Conservation (phyloP, 1,284 basidiomycete genomes). For the Trichosporon sp. region DNA sequence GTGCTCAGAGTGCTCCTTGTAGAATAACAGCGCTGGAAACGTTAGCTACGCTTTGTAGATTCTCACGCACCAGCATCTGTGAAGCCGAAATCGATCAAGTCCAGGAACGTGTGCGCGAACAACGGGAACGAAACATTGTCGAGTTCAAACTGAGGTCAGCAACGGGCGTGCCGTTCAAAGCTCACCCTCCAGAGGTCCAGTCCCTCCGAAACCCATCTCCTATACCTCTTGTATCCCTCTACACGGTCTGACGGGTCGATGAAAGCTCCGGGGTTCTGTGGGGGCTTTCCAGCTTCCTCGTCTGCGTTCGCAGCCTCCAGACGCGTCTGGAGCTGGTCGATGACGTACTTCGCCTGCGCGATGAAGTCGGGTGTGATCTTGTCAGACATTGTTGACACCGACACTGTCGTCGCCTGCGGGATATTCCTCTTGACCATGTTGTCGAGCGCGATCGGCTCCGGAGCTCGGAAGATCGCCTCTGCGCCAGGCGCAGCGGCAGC, state of each 20-base stretch:
- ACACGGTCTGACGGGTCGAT: constrained; percentile 78
- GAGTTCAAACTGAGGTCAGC: constrained; percentile 70
- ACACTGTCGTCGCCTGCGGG: constrained; percentile 54
- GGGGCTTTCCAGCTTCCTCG: constrained; percentile 67
- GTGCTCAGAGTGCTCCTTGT: constrained; percentile 64
- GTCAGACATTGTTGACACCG: constrained; percentile 43
- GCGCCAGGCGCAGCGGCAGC: constrained; percentile 30
- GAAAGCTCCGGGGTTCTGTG: constrained; percentile 37
- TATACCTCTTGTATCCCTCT: constrained; percentile 67
- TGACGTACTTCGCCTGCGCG: constrained; percentile 47
- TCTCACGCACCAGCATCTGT: constrained; percentile 70
- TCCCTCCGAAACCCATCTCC: constrained; percentile 56
- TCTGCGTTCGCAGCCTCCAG: constrained; percentile 65
- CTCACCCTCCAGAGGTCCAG: constrained; percentile 89
- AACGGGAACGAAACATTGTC: constrained; percentile 88
- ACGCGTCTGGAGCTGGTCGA: constrained; percentile 47
- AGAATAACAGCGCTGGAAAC: constrained; percentile 73
- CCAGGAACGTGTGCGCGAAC: constrained; percentile 95
- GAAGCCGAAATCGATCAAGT: constrained; percentile 84
- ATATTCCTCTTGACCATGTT: constrained; percentile 46
- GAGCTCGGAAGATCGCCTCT: constrained; percentile 43
- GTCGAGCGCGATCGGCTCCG: constrained; percentile 39
- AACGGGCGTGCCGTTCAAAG: constrained; percentile 57
- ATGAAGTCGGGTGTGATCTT: constrained; percentile 47
- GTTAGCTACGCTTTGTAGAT: constrained; percentile 55